Evolutionary conservation across 805 yeast species (phyloP).

Genomic region (Candida ovalis): DNA sequence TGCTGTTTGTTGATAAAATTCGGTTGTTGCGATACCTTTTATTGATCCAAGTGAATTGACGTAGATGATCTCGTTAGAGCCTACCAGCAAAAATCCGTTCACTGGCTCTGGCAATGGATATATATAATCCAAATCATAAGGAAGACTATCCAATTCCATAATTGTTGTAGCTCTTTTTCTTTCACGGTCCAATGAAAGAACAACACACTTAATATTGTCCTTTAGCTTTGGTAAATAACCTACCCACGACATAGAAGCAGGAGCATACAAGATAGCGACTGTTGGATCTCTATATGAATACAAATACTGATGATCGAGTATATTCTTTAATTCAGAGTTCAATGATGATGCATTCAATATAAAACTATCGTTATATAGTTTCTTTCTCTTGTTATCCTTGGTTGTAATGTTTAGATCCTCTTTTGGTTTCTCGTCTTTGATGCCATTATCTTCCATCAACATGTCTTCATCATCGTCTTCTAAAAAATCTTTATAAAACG

Average conservation of each 20-base stretch:
- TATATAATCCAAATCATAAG: slow-evolving; percentile 67
- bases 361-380: slow-evolving; percentile 50
- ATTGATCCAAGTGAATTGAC: slow-evolving; percentile 74
- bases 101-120: slow-evolving; percentile 63
- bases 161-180: slow-evolving; percentile 62
- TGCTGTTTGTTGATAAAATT: slow-evolving; percentile 41
- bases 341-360: slow-evolving; percentile 55
- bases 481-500: slow-evolving; percentile 46
- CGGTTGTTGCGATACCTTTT: slow-evolving; percentile 60
- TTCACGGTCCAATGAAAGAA: slow-evolving; percentile 62
- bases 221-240: slow-evolving; percentile 60
- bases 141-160: slow-evolving; percentile 58
- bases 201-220: slow-evolving; percentile 60
- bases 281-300: slow-evolving; percentile 82
- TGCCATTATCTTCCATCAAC: slow-evolving; percentile 14
- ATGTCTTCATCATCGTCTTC: slow-evolving; percentile 36
- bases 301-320: slow-evolving; percentile 70
- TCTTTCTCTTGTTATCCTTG: slow-evolving; percentile 12
- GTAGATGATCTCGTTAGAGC: slow-evolving; percentile 74
- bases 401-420: slow-evolving; percentile 6
- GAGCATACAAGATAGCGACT: slow-evolving; percentile 31
- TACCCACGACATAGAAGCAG: slow-evolving; percentile 59
- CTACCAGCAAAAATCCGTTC: slow-evolving; percentile 66
- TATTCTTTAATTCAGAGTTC: slow-evolving; percentile 52
- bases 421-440: slow-evolving; percentile 6